Evolutionary conservation across 768 basidiomycete species (phyloP).

Genomic region (Mycena albidolilacea): DNA sequence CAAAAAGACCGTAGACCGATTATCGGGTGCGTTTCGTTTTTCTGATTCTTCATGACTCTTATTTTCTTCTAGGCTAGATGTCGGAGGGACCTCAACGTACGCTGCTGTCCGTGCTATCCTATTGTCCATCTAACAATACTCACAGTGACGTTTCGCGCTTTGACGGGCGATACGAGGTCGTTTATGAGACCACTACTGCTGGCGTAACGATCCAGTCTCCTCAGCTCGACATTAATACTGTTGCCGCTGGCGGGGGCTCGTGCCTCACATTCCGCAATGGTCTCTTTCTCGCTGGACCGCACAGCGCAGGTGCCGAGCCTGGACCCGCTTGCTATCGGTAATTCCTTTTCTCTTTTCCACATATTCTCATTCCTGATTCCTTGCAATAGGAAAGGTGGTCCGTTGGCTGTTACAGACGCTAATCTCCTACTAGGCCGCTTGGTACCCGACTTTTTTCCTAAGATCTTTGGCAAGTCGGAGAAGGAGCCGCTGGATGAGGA

Average conservation of each 20-base stretch:
- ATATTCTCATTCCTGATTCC: conserved; percentile 13
- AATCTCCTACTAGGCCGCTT: conserved; percentile 92
- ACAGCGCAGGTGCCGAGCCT: conserved; percentile 94
- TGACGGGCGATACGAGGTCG: conserved; percentile 91
- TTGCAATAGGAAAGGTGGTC: conserved; percentile 85
- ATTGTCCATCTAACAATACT: neutral
- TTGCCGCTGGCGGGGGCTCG: conserved; percentile 95
- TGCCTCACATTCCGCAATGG: conserved; percentile 92
- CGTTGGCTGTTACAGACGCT: conserved; percentile 93
- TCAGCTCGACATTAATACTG: conserved; percentile 95
- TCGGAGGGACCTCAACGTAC: conserved; percentile 92
- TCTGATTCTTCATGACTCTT: conserved; percentile 17
- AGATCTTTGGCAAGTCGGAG: conserved; percentile 93
- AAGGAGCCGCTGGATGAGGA: conserved; percentile 86
- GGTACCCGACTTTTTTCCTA: conserved; percentile 92
- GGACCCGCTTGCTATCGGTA: conserved; percentile 94
- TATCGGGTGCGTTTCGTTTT: conserved; percentile 75
- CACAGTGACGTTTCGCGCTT: conserved; percentile 88
- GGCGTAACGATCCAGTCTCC: conserved; percentile 94
- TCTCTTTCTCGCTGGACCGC: conserved; percentile 91
- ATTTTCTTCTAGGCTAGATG: conserved; percentile 72
- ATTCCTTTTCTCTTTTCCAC: no score
- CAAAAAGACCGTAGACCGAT: conserved; percentile 77
- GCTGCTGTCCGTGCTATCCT: neutral
- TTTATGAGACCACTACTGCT: conserved; percentile 96